A percentile compares a stretch with the other conserved stretches of the same genome.
Evolutionary conservation across 345 rosid genomes (phyloP).

Genomic region (Dovyalis caffra): DNA sequence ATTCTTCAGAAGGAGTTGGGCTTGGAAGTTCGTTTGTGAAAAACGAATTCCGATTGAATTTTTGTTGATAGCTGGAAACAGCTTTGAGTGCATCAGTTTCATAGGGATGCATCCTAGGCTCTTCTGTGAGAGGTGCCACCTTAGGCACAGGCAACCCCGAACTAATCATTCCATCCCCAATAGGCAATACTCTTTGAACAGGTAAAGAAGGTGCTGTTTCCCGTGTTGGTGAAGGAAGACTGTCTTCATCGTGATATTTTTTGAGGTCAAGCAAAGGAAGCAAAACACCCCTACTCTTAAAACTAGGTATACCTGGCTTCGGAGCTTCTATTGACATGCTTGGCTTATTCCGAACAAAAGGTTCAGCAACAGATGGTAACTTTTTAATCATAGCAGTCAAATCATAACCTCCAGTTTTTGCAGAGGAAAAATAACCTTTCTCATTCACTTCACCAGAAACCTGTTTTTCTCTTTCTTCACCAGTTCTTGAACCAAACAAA

Average conservation of each 20-base stretch:
- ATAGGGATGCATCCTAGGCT: slow-evolving; percentile 52
- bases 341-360: slow-evolving; percentile 27
- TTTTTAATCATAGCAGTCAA: slow-evolving; percentile 11
- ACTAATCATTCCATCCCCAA: slow-evolving; percentile 40
- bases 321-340: slow-evolving; percentile 36
- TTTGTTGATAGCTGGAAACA: slow-evolving; percentile 77
- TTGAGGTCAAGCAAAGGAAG: slow-evolving; percentile 90
- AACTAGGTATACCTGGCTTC: slow-evolving; percentile 37
- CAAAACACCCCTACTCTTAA: slow-evolving; percentile 50
- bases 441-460: slow-evolving; percentile 20
- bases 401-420: slow-evolving; percentile 27
- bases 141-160: slow-evolving; percentile 35
- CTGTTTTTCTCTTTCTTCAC: slow-evolving; percentile 35
- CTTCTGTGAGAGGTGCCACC: slow-evolving; percentile 31
- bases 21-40: slow-evolving; percentile 73
- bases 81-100: slow-evolving; percentile 76
- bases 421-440: slow-evolving; percentile 31
- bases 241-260: slow-evolving; percentile 89
- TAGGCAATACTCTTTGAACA: slow-evolving; percentile 29
- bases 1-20: slow-evolving; percentile 93
- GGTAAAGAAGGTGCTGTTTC: slow-evolving; percentile 58
- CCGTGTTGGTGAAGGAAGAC: slow-evolving; percentile 94
- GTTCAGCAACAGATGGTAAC: slow-evolving; percentile 22
- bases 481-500: slow-evolving; percentile 21
- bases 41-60: slow-evolving; percentile 50